A percentile compares a stretch with the other conserved stretches of the same genome.
These are phyloP conservation scores for Colletotrichum chrysophilum DNA, from an alignment of 2,329 filamentous ascomycete species.

Conservation along the genomic window DNA sequence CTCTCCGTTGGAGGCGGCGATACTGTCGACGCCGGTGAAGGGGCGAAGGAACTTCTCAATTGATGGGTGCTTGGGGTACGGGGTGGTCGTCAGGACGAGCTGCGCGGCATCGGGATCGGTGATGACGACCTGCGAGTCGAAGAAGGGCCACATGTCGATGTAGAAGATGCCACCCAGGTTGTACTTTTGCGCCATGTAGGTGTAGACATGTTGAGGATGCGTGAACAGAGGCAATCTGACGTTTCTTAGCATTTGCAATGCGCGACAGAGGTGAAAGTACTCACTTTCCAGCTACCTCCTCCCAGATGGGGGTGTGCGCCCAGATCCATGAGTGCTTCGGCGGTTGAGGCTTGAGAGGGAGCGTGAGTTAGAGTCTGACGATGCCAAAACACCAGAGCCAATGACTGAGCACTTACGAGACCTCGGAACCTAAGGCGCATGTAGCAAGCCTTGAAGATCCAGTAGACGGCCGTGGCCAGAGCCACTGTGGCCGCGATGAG, in stretches of 20 bases:
- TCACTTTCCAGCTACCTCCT: conserved; percentile 9
- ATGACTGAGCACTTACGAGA: neutral
- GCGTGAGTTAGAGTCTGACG: neutral
- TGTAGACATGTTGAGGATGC: conserved; percentile 28
- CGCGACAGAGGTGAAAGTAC: too few relatives aligned
- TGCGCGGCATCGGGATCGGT: conserved; percentile 29
- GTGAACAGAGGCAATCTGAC: conserved; percentile 23
- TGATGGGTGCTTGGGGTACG: conserved; percentile 23
- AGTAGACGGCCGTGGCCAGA: conserved; percentile 15
- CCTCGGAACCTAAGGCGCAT: conserved; percentile 11
- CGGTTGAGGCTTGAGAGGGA: neutral
- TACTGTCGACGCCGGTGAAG: conserved; percentile 26
- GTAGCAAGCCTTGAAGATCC: conserved; percentile 6
- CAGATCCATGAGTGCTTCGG: conserved; percentile 26
- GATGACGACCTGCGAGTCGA: conserved; percentile 29
- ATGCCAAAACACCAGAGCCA: rapidly evolving
- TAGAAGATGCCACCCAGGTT: conserved; percentile 35
- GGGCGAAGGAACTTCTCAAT: conserved; percentile 25
- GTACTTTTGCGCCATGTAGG: conserved; percentile 25
- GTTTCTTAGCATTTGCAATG: neutral
- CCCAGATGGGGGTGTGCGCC: conserved; percentile 25
- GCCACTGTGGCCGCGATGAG: conserved; percentile 5
- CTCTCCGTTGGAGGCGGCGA: conserved; percentile 29
- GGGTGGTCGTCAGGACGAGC: conserved; percentile 25
- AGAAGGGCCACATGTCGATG: conserved; percentile 34